Percentiles rank a stretch among this genome's conserved stretches.
phyloP scores from a whole-genome alignment of 768 basidiomycete species.

The Arthromyces matolae region DNA sequence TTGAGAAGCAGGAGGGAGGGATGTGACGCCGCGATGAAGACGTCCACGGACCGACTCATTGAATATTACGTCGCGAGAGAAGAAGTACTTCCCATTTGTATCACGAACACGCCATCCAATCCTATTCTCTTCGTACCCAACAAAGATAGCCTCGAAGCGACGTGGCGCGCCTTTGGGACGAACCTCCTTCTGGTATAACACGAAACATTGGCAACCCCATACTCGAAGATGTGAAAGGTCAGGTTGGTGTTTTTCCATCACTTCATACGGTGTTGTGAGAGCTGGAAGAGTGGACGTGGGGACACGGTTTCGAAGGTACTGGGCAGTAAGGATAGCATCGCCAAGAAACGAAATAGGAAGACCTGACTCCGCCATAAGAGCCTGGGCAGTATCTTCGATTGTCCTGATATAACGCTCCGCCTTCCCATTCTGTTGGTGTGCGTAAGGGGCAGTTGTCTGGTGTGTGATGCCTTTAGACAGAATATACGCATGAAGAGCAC shows the following conservation, averaged over 20 bases:
- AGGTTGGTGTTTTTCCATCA: background rate
- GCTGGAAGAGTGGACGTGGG: conserved; percentile 22
- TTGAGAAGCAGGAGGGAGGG: background rate
- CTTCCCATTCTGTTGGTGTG: too few relatives aligned
- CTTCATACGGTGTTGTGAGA: conserved; percentile 17
- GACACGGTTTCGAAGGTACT: conserved; percentile 18
- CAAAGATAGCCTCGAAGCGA: too few relatives aligned
- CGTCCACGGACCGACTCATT: background rate
- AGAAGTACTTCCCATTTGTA: background rate
- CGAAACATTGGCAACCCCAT: conserved; percentile 23
- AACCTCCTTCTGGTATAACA: conserved; percentile 17
- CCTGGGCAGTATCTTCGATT: too few relatives aligned
- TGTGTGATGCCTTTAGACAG: background rate
- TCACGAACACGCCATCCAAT: background rate
- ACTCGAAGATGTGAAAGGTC: too few relatives aligned
- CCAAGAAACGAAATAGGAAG: background rate
- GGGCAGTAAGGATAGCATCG: conserved; percentile 7
- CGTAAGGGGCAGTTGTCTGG: conserved; percentile 22
- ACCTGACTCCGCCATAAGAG: background rate
- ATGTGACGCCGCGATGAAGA: background rate
- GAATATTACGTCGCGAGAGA: background rate
- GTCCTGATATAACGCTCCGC: conserved; percentile 26
- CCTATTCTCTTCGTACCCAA: background rate
- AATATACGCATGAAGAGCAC: background rate
- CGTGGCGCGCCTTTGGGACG: conserved; percentile 17